These are phyloP conservation scores for Talaromyces thailandensis DNA, from an alignment of 495 filamentous ascomycete species.

Conservation along the genomic window DNA sequence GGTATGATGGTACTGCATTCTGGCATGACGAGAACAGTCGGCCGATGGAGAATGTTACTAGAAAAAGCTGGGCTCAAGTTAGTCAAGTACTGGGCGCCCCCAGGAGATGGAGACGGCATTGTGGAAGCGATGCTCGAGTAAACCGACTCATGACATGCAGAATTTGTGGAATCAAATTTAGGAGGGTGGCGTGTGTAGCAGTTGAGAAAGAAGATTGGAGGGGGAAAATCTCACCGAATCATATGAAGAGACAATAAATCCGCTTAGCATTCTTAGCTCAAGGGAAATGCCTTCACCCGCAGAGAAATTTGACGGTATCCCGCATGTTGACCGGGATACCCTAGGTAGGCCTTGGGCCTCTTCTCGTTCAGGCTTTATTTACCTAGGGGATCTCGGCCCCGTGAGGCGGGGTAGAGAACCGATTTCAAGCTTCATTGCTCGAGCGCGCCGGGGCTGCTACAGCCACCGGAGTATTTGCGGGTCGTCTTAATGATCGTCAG, in stretches of 20 bases:
- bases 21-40: conserved; percentile 28
- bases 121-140: conserved; percentile 16
- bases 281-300: not conserved
- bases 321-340: not conserved
- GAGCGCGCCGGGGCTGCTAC: not conserved
- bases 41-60: conserved; percentile 24
- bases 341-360: not conserved
- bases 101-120: conserved; percentile 15
- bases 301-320: not conserved
- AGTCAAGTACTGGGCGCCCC: conserved; percentile 22
- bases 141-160: not conserved
- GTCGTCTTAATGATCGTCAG: not conserved
- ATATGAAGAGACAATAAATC: not conserved
- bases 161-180: not conserved
- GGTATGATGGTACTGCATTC: conserved; percentile 28
- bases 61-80: conserved; percentile 25
- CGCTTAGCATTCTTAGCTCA: not conserved
- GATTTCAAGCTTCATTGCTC: not conserved
- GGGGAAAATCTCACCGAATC: not conserved
- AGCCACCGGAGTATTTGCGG: not conserved
- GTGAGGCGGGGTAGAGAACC: not conserved
- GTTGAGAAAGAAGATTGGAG: not conserved
- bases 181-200: not conserved
- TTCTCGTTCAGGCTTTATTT: not conserved
- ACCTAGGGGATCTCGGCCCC: not conserved